Evolutionary conservation across 1,139 yeast species (phyloP), one percentile per base, ranked within the genome.

Genomic region (Pneumocystis jirovecii): DNA sequence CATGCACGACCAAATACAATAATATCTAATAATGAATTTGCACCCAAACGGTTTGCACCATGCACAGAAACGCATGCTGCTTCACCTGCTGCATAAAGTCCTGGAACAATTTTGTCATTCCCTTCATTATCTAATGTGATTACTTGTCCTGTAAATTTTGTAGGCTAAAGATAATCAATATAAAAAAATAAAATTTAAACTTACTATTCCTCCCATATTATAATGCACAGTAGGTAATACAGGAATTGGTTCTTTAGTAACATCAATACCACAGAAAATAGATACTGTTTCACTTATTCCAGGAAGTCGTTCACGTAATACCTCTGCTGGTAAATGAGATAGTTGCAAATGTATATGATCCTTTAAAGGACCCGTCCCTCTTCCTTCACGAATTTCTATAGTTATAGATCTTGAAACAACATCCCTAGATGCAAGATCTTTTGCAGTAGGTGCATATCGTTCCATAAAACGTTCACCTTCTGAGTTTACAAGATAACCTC

Each of bases 401-500:
- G 97, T 93, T 79, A 93, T 93, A 72, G 98, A 96, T 79, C 98
- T 85, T 61, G 97, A 90, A 68, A 93, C 98, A 71, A 93, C 98
- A 77, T 93, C 98, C 82, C 98, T 87, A 70, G 96, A 90, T 68
- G 98, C 98, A 77, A 93, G 83, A 80, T 93, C 98, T 82, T 91
- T 93, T 72, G 98, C 98, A 67, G 93, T 87, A 72, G 98, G 98
- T 67, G 98, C 98, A 76, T 93, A 93, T 79, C 98, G 87, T 82
- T 93, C 98, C 98, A 93, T 93, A 78, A 93, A 93, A 79, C 98
- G 87, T 82, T 93, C 98, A 82, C 98, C 98, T 79, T 93, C 96
- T 72, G 91, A 85, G 83, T 93, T 93, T 71, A 93, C 83, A 76
- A 93, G 81, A 84, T 84, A 91, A 70, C 98, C 98, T 84, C 98